Evolutionary conservation across 192 early-diverging fungal species (phyloP).

Genomic region (Umbelopsis vinacea): DNA sequence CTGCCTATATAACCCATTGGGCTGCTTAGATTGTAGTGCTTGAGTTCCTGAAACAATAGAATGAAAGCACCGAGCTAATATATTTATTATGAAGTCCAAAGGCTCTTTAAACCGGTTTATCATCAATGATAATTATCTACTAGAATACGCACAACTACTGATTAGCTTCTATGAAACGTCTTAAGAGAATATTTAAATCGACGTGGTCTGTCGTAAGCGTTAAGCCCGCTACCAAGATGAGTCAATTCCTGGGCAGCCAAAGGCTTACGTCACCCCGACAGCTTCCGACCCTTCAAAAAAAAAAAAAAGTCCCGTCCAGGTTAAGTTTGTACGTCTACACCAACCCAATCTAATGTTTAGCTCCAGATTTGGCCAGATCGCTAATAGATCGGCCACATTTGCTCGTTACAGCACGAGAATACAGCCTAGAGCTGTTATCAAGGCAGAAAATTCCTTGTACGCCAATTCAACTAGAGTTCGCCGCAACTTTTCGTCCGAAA

Average conservation of each 20-base stretch:
- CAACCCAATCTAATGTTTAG: conserved; percentile 15
- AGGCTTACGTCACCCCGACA: conserved; percentile 12
- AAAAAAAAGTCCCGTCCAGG: neutral
- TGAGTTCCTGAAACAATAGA: too few species aligned
- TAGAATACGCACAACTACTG: neutral
- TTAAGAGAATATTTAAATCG: too few species aligned
- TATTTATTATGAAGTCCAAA: too few species aligned
- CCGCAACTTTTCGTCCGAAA: conserved; percentile 12
- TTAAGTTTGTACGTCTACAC: too few species aligned
- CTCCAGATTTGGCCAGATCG: conserved; percentile 24
- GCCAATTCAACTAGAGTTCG: neutral
- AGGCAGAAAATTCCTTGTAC: neutral
- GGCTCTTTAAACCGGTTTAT: too few species aligned
- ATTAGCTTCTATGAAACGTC: too few species aligned
- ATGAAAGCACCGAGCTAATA: too few species aligned
- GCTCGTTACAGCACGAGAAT: conserved; percentile 19
- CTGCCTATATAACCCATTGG: too few species aligned
- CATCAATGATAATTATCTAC: neutral
- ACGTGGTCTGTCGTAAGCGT: too few species aligned
- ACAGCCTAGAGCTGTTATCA: neutral
- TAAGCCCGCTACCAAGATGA: neutral
- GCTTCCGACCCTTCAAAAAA: conserved; percentile 5
- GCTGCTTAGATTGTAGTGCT: too few species aligned
- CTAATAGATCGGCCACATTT: conserved; percentile 17
- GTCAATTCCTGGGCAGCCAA: neutral